Conservation (phyloP, 371 early-diverging fungal genomes). For the Blyttiomyces sp. region DNA sequence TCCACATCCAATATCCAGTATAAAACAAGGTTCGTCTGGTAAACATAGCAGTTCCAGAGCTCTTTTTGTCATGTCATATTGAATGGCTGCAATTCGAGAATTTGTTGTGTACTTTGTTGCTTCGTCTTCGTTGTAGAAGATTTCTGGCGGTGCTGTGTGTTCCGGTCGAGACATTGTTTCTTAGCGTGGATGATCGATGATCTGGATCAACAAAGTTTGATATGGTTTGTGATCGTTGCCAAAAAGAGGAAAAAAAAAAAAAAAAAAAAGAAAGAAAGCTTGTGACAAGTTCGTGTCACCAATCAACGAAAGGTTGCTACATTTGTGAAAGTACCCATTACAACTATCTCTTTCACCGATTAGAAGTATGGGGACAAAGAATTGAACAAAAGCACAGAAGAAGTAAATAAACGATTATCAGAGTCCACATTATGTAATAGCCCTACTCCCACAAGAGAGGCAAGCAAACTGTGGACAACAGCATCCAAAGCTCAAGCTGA, state of each 20-base stretch:
- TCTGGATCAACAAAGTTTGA: no score
- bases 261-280: not conserved
- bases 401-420: not conserved
- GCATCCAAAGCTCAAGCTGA: no score
- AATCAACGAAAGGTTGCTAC: not conserved
- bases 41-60: conserved; percentile 88
- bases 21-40: conserved; percentile 63
- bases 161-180: conserved; percentile 63
- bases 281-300: no score
- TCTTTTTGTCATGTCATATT: conserved; percentile 89
- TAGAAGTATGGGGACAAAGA: not conserved
- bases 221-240: not conserved
- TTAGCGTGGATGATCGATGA: not conserved
- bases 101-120: conserved; percentile 90
- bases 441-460: no score
- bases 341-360: not conserved
- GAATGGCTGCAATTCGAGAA: conserved; percentile 87
- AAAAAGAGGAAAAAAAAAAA: conserved; percentile 10
- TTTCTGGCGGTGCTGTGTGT: conserved; percentile 94
- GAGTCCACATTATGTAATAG: not conserved
- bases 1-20: conserved; percentile 98
- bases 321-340: not conserved
- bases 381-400: not conserved
- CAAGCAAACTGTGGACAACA: no score
- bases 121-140: conserved; percentile 75